Evolutionary conservation across 169 alveolate species (phyloP).

Genomic region (Plasmodium inui): DNA sequence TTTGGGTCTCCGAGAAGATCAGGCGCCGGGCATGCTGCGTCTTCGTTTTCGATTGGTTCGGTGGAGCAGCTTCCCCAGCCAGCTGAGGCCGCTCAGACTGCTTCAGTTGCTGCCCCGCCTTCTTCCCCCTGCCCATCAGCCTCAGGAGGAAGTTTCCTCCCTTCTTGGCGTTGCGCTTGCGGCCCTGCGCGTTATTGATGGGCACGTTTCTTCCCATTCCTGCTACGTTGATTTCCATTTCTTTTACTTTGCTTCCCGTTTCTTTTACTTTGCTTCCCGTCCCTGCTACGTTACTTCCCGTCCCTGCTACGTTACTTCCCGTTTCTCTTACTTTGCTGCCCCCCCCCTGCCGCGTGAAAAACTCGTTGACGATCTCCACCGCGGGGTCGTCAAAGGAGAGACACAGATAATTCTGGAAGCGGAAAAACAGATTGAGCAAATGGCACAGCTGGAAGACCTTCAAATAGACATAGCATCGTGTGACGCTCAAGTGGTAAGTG

Average conservation of each 20-base stretch:
- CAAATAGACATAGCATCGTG: conserved; percentile 21
- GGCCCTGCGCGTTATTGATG: background rate
- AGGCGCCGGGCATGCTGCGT: background rate
- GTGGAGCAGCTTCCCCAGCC: background rate
- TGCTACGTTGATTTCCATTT: background rate
- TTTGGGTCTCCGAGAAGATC: conserved; percentile 70
- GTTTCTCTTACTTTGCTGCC: too few relatives aligned
- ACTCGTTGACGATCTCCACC: conserved; percentile 25
- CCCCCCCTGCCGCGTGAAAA: conserved; percentile 3
- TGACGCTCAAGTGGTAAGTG: conserved; percentile 10
- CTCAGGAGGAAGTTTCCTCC: background rate
- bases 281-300: background rate
- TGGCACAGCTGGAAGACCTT: conserved; percentile 63
- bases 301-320: background rate
- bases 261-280: background rate
- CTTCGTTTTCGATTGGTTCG: background rate
- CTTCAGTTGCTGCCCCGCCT: background rate
- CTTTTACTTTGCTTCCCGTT: background rate
- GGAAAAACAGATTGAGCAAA: conserved; percentile 43
- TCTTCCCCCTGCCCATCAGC: background rate
- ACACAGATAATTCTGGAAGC: conserved; percentile 44
- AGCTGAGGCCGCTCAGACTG: background rate
- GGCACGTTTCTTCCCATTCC: background rate
- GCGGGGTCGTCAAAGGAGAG: conserved; percentile 62
- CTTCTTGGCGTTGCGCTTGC: background rate